A percentile compares a stretch with the other conserved stretches of the same genome.
Evolutionary conservation across 345 rosid genomes (phyloP).

Genomic region (Eucalyptus cladocalyx): DNA sequence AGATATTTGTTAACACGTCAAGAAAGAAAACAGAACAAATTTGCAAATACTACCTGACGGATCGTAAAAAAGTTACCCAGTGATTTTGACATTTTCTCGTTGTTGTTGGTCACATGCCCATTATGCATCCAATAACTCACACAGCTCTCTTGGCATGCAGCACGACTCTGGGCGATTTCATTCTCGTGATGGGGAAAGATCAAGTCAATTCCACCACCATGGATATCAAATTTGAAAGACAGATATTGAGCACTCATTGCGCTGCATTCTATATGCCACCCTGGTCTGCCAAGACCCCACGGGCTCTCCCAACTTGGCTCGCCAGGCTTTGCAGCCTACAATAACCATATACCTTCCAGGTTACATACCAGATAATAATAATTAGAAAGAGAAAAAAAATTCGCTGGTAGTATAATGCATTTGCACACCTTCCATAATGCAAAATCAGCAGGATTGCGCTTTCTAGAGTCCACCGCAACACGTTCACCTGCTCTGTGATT

Average conservation of each 20-base stretch:
- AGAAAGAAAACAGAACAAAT: not conserved
- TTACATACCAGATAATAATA: not conserved
- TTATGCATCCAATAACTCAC: not conserved
- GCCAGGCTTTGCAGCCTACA: conserved; percentile 84
- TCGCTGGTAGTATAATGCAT: not conserved
- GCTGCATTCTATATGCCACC: conserved; percentile 77
- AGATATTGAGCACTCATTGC: not conserved
- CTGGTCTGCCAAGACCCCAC: conserved; percentile 94
- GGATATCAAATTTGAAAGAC: not conserved
- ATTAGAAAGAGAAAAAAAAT: too few relatives aligned
- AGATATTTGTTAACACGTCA: not conserved
- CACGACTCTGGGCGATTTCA: not conserved
- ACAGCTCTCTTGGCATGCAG: not conserved
- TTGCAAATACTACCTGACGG: not conserved
- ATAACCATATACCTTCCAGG: not conserved
- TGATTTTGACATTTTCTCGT: not conserved
- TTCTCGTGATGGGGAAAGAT: not conserved
- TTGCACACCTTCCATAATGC: conserved; percentile 79
- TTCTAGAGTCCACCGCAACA: conserved; percentile 75
- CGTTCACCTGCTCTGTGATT: conserved; percentile 78
- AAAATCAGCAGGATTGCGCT: conserved; percentile 81
- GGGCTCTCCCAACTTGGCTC: conserved; percentile 91
- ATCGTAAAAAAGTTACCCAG: not conserved
- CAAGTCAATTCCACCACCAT: not conserved
- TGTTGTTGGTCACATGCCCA: not conserved